phyloP scores from a whole-genome alignment of 768 basidiomycete species.

The Boletus vermiculosoides region DNA sequence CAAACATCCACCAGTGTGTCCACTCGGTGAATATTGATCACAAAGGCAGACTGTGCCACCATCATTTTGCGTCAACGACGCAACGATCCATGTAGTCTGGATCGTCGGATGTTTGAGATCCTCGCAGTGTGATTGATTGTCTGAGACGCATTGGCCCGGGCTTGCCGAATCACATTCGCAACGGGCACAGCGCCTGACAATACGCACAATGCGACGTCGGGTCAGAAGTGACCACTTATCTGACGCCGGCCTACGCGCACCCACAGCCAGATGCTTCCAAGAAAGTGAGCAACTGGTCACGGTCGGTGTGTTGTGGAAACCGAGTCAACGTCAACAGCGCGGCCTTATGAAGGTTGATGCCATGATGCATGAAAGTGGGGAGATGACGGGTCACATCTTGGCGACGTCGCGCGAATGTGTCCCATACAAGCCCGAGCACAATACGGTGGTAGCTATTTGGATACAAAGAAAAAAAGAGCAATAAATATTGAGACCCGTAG shows the following conservation, averaged over 20 bases:
- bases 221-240: background rate
- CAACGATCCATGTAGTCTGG: no score
- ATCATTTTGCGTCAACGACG: background rate
- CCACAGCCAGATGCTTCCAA: background rate
- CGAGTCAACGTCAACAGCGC: no score
- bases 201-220: background rate
- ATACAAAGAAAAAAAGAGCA: slow-evolving; percentile 14
- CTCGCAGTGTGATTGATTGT: background rate
- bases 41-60: background rate
- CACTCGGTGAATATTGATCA: background rate
- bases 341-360: background rate
- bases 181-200: background rate
- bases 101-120: background rate
- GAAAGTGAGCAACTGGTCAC: background rate
- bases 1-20: background rate
- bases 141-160: no score
- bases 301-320: background rate
- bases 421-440: no score
- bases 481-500: slow-evolving; percentile 45
- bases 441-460: no score
- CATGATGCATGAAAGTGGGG: background rate
- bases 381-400: background rate
- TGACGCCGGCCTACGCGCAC: background rate
- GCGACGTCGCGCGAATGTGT: background rate
- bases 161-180: background rate